Conservation (phyloP, 2,329 filamentous ascomycete species). For the Fusarium azukiicola region DNA sequence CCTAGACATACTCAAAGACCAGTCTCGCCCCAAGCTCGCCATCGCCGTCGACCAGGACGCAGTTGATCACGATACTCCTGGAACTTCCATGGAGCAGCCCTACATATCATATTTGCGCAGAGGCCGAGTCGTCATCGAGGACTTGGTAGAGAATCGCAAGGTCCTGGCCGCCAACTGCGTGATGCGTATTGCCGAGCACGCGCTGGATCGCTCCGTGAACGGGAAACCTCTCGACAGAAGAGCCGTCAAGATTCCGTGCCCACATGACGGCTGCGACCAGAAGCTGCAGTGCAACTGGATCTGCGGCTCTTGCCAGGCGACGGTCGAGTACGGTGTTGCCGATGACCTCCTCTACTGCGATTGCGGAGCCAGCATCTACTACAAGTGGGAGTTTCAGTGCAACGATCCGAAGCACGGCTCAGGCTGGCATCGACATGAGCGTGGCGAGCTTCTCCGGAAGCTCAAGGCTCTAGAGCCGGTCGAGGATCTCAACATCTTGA, state of each 20-base stretch:
- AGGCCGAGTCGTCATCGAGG: background rate
- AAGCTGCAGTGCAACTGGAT: conserved; percentile 1
- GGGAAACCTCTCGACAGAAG: conserved; percentile 9
- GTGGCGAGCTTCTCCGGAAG: background rate
- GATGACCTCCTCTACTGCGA: conserved; percentile 4
- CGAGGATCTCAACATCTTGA: background rate
- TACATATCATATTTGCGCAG: background rate
- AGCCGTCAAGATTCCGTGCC: conserved; percentile 10
- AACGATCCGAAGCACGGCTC: background rate
- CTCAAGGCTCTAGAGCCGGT: background rate
- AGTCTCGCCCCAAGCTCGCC: background rate
- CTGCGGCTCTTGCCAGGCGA: background rate
- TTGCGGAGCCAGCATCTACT: background rate
- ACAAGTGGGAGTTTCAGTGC: conserved; percentile 8
- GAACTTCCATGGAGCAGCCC: background rate
- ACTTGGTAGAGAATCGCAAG: background rate
- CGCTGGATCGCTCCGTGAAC: background rate
- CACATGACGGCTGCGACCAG: background rate
- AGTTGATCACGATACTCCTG: background rate
- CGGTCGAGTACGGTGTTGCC: background rate
- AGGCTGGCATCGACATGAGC: background rate
- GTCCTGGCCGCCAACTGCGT: conserved; percentile 12
- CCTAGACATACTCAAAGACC: conserved; percentile 8
- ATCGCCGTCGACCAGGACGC: conserved; percentile 6
- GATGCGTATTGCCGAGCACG: background rate